These are phyloP conservation scores for Fusarium sp. DNA, from an alignment of 2,329 filamentous ascomycete genomes.

Conservation along the genomic window DNA sequence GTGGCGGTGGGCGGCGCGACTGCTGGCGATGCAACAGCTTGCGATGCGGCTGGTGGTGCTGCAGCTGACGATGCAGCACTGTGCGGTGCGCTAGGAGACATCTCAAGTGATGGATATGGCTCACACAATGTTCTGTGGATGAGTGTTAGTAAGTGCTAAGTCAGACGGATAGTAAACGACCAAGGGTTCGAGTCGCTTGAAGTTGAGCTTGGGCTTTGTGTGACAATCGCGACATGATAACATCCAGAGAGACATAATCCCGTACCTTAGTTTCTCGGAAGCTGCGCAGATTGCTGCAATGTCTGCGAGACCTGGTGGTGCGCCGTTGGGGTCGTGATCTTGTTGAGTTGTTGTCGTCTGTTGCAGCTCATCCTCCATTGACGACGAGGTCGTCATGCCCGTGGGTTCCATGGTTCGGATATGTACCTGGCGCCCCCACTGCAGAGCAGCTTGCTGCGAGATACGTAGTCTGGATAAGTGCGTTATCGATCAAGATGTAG, in stretches of 20 bases:
- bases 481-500: neutral
- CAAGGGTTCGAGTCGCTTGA: neutral
- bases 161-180: slow-evolving; percentile 1
- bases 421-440: neutral
- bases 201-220: neutral
- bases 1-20: neutral
- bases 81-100: slow-evolving; percentile 50
- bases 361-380: slow-evolving; percentile 61
- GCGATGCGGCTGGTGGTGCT: neutral
- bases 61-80: slow-evolving; percentile 43
- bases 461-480: neutral
- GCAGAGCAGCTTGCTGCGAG: neutral
- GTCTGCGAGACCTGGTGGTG: slow-evolving; percentile 46
- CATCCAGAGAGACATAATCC: neutral
- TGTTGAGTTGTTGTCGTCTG: slow-evolving; percentile 63
- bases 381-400: slow-evolving; percentile 2
- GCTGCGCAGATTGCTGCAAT: neutral
- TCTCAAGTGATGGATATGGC: slow-evolving; percentile 37
- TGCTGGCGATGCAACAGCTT: neutral
- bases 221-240: neutral
- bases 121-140: slow-evolving; percentile 28
- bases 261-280: slow-evolving; percentile 56
- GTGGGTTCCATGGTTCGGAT: neutral
- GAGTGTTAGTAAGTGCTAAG: slow-evolving; percentile 30
- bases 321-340: slow-evolving; percentile 61